Conservation (phyloP, 768 basidiomycete species). For the Rhodocollybia butyracea region DNA sequence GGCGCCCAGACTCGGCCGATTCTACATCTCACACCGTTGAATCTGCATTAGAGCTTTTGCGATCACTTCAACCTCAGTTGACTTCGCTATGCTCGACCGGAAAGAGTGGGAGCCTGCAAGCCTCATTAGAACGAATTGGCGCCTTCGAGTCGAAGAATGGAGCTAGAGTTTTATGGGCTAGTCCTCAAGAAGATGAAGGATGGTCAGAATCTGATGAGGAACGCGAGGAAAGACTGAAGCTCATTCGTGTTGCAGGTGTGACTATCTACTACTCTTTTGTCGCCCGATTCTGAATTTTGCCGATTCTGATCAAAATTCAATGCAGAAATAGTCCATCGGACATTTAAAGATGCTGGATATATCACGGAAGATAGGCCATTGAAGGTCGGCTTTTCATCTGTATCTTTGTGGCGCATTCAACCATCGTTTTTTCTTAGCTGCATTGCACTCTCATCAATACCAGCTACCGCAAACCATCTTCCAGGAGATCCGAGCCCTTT, state of each 20-base stretch:
- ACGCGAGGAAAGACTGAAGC: background rate
- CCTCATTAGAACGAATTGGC: conserved; percentile 1
- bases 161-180: conserved; percentile 6
- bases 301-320: background rate
- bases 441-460: conserved; percentile 54
- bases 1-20: background rate
- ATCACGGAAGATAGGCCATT: conserved; percentile 45
- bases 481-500: conserved; percentile 24
- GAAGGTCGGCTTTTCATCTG: conserved; percentile 32
- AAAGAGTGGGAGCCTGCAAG: background rate
- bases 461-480: conserved; percentile 35
- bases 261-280: background rate
- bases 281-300: background rate
- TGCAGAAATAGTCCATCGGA: conserved; percentile 37
- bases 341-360: conserved; percentile 41
- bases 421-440: conserved; percentile 24
- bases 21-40: background rate
- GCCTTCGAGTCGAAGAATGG: conserved; percentile 6
- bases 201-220: conserved; percentile 6
- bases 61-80: conserved; percentile 4
- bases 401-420: no score
- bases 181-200: conserved; percentile 1
- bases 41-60: conserved; percentile 4
- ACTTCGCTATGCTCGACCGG: background rate
- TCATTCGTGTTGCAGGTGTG: background rate